A percentile compares a stretch with the other conserved stretches of the same genome.
These are phyloP conservation scores for Lepiota brunneoincarnata DNA, from an alignment of 768 basidiomycete genomes.

Conservation along the genomic window DNA sequence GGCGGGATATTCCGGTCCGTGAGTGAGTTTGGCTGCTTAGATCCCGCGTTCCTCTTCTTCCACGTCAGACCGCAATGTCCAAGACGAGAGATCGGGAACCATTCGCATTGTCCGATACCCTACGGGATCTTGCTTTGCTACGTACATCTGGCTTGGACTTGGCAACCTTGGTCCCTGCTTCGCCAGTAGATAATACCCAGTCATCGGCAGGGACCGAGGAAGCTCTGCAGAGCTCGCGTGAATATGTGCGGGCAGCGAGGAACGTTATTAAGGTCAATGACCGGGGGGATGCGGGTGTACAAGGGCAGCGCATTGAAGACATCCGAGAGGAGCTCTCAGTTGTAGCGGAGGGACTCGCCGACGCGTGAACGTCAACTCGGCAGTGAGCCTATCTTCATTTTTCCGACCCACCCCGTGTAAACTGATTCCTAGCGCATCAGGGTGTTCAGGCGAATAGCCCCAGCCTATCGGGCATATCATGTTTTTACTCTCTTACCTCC, in stretches of 20 bases:
- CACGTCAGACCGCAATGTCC: conserved; percentile 15
- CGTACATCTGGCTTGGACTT: conserved; percentile 51
- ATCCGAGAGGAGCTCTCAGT: conserved; percentile 56
- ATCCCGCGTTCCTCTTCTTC: not conserved
- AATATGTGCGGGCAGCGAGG: conserved; percentile 58
- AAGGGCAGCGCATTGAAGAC: conserved; percentile 54
- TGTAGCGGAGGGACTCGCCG: conserved; percentile 34
- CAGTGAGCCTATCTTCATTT: not conserved
- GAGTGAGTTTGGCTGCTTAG: not conserved
- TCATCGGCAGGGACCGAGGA: conserved; percentile 18
- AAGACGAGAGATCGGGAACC: conserved; percentile 41
- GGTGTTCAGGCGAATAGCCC: too few relatives aligned
- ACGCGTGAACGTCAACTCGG: not conserved
- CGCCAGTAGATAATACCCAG: not conserved
- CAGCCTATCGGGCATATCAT: too few relatives aligned
- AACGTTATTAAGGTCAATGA: conserved; percentile 53
- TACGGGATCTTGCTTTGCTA: conserved; percentile 72
- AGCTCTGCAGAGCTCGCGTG: conserved; percentile 52
- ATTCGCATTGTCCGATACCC: conserved; percentile 54
- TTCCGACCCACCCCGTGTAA: too few relatives aligned
- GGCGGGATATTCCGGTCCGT: not conserved
- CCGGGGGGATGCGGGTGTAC: conserved; percentile 47
- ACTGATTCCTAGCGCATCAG: too few relatives aligned
- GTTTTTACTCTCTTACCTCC: too few relatives aligned
- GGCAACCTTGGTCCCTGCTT: conserved; percentile 20